Evolutionary conservation across 2,329 filamentous ascomycete genomes (phyloP).

Genomic region (Ophiostoma tasmaniense): DNA sequence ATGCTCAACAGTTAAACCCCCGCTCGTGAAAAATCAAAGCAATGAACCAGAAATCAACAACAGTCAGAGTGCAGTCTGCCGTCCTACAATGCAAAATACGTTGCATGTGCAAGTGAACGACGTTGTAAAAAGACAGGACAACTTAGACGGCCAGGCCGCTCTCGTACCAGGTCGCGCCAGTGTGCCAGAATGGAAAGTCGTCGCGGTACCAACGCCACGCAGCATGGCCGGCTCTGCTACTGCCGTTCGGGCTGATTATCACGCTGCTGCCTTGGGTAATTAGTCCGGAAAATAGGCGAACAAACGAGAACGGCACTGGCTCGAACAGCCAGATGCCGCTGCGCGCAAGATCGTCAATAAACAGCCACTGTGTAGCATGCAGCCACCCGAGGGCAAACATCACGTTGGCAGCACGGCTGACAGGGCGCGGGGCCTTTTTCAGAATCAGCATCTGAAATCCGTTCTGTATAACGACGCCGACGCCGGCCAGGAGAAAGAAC

Average conservation of each 20-base stretch:
- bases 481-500: slow-evolving; percentile 66
- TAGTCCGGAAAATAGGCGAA: slow-evolving; percentile 46
- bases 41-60: not conserved
- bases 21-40: not conserved
- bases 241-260: slow-evolving; percentile 49
- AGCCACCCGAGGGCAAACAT: slow-evolving; percentile 59
- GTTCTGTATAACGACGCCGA: slow-evolving; percentile 57
- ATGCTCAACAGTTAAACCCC: not conserved
- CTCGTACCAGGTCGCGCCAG: slow-evolving; percentile 55
- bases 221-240: slow-evolving; percentile 30
- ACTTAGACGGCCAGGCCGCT: slow-evolving; percentile 31
- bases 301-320: slow-evolving; percentile 64
- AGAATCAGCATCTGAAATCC: slow-evolving; percentile 27
- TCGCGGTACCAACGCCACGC: slow-evolving; percentile 59
- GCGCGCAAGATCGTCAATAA: slow-evolving; percentile 69
- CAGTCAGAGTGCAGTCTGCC: not conserved
- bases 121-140: too few species aligned
- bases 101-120: not conserved
- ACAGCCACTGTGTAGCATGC: slow-evolving; percentile 51
- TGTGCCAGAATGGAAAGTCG: slow-evolving; percentile 47
- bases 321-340: slow-evolving; percentile 74
- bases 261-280: not conserved
- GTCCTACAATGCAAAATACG: not conserved
- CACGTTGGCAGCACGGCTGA: slow-evolving; percentile 50
- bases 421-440: slow-evolving; percentile 7